phyloP scores from a whole-genome alignment of 208 protist genomes.

The Novymonas esmeraldas region DNA sequence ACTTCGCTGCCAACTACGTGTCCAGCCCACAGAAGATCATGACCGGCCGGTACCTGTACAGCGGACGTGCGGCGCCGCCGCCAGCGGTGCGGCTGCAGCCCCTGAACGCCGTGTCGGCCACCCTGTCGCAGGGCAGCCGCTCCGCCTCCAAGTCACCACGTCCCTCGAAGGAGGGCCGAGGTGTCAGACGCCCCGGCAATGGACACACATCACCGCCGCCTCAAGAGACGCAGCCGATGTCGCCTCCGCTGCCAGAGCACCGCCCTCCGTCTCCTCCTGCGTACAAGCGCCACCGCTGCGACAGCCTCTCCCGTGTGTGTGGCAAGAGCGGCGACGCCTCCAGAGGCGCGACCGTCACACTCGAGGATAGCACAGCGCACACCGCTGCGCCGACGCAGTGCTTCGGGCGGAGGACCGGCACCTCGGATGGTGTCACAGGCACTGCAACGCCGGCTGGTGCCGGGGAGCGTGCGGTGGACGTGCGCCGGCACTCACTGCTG shows the following conservation, averaged over 20 bases:
- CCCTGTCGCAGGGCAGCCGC: background rate
- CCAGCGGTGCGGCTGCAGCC: conserved; percentile 6
- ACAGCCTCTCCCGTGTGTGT: background rate
- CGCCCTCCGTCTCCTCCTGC: background rate
- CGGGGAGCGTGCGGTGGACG: too few relatives aligned
- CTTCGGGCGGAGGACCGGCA: background rate
- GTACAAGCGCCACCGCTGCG: conserved; percentile 2
- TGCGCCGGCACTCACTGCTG: too few relatives aligned
- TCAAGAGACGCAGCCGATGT: background rate
- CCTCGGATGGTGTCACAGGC: too few relatives aligned
- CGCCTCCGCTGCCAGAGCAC: background rate
- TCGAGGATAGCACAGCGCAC: background rate
- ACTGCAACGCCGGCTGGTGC: too few relatives aligned
- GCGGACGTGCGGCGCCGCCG: background rate
- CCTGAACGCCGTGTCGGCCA: background rate
- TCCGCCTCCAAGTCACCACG: background rate
- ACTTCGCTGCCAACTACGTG: conserved; percentile 79
- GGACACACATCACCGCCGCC: background rate
- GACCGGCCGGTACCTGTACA: conserved; percentile 26
- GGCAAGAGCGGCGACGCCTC: background rate
- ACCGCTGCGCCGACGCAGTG: background rate
- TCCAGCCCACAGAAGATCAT: conserved; percentile 70
- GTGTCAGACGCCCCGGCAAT: background rate
- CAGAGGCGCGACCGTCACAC: too few relatives aligned
- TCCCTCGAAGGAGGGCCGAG: background rate